These are phyloP conservation scores for Rhododendron kiyosumense DNA, from an alignment of 148 eudicot genomes.

Conservation along the genomic window DNA sequence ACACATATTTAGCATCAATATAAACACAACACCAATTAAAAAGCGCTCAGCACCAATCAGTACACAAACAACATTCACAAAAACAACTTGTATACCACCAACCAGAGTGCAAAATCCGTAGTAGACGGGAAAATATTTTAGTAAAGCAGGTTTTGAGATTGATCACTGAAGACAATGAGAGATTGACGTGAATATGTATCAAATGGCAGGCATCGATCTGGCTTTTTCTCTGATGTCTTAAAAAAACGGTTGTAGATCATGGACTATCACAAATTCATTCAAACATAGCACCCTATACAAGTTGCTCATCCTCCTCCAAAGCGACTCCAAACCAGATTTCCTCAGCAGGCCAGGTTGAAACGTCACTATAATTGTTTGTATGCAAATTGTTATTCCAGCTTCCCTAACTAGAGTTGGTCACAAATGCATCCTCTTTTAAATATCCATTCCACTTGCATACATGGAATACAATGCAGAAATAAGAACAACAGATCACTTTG, in stretches of 20 bases:
- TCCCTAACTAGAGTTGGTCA: background rate
- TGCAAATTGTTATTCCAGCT: background rate
- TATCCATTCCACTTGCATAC: background rate
- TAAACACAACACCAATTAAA: background rate
- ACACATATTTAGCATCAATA: background rate
- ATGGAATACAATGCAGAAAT: conserved; percentile 4
- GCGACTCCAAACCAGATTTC: background rate
- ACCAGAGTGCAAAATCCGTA: background rate
- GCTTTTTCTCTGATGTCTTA: background rate
- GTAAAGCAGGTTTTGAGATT: background rate
- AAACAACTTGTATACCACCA: background rate
- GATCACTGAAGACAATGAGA: background rate
- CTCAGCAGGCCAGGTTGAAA: background rate
- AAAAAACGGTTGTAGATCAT: background rate
- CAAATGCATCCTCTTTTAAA: background rate
- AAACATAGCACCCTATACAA: background rate
- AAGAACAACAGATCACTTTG: background rate
- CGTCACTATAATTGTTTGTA: background rate
- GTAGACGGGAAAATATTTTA: background rate
- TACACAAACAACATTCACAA: background rate
- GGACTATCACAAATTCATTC: background rate
- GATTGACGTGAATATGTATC: background rate
- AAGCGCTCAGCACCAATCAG: background rate
- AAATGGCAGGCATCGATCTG: background rate
- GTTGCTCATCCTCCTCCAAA: background rate